A percentile compares a stretch with the other conserved stretches of the same genome.
Conservation (phyloP, 768 basidiomycete species). For the Mycena latifolia region DNA sequence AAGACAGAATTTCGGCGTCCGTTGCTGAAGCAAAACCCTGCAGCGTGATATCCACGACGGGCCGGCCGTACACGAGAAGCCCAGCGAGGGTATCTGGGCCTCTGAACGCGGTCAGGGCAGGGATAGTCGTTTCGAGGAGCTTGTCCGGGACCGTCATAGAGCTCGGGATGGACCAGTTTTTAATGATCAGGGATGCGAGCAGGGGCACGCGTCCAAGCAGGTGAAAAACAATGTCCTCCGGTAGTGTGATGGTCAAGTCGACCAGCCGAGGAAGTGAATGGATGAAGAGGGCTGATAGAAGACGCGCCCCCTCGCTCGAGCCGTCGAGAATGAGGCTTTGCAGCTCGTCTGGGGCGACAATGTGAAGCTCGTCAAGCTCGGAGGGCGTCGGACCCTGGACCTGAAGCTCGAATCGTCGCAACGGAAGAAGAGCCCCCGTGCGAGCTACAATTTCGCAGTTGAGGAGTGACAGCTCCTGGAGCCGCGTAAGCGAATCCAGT, state of each 20-base stretch:
- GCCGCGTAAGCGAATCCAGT: background rate
- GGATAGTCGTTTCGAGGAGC: no score
- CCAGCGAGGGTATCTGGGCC: no score
- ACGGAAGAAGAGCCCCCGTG: background rate
- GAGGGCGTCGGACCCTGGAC: background rate
- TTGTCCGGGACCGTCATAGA: no score
- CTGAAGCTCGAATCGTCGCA: background rate
- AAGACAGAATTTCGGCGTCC: no score
- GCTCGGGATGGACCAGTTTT: background rate
- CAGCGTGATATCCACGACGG: no score
- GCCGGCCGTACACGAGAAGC: no score
- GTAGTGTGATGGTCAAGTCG: background rate
- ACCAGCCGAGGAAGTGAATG: background rate
- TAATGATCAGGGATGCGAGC: background rate
- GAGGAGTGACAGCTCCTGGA: background rate
- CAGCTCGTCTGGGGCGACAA: background rate
- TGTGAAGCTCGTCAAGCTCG: background rate
- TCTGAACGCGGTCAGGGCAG: no score
- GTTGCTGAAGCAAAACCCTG: no score
- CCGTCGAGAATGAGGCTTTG: background rate
- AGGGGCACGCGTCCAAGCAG: background rate
- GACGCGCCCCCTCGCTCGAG: background rate
- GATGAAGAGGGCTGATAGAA: background rate
- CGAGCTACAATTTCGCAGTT: background rate
- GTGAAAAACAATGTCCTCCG: background rate